Conservation (phyloP, 768 basidiomycete genomes). For the Leccinum sublutescens region DNA sequence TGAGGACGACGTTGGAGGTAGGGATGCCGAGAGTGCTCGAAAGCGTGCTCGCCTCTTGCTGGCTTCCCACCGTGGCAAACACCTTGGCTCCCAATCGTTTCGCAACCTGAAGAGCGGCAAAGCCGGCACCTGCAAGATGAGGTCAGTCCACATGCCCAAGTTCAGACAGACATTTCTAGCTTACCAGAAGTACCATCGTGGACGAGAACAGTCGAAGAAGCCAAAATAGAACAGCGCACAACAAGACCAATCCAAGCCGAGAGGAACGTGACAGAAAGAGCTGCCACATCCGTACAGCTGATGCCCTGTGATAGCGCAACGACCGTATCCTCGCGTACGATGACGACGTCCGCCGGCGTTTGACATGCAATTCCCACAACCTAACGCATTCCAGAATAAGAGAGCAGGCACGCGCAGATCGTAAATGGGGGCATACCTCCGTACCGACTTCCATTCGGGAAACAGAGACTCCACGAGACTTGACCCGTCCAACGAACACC, state of each 20-base stretch:
- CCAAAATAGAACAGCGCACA: conserved; percentile 14
- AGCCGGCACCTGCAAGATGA: conserved; percentile 19
- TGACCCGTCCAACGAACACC: conserved; percentile 20
- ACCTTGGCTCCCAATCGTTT: conserved; percentile 21
- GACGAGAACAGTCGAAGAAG: conserved; percentile 25
- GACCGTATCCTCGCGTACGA: conserved; percentile 15
- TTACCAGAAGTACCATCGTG: conserved; percentile 30
- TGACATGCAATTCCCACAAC: conserved; percentile 21
- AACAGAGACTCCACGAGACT: conserved; percentile 15
- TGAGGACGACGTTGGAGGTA: conserved; percentile 7
- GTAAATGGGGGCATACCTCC: conserved; percentile 1
- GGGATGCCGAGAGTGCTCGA: conserved; percentile 14
- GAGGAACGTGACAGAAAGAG: conserved; percentile 22
- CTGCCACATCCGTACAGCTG: conserved; percentile 18
- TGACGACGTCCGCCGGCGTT: conserved; percentile 14
- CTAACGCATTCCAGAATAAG: conserved; percentile 7
- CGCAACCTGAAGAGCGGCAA: conserved; percentile 26
- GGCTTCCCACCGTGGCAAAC: conserved; percentile 21
- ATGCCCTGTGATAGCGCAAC: conserved; percentile 15
- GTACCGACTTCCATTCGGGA: conserved; percentile 4
- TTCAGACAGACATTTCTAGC: background rate
- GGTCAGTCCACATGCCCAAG: background rate
- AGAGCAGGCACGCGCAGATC: background rate
- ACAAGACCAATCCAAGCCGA: conserved; percentile 30
- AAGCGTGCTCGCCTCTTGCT: conserved; percentile 15